A percentile compares a stretch with the other conserved stretches of the same genome.
Conservation (phyloP, 441 rosid genomes). For the Erodium texanum region DNA sequence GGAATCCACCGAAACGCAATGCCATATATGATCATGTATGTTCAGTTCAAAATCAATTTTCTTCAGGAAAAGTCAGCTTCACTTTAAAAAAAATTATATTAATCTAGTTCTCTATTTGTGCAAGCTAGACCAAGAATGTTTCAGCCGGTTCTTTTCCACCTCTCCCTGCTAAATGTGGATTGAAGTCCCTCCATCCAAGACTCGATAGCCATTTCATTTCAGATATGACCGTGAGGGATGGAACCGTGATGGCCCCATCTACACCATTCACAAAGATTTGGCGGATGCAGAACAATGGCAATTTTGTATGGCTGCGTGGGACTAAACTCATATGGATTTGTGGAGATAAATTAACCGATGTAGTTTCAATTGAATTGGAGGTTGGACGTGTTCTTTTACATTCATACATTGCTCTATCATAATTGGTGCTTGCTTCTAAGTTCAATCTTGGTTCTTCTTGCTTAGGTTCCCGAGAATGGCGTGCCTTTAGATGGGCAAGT, state of each 20-base stretch:
- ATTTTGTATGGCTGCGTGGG: conserved; percentile 54
- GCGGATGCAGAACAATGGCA: conserved; percentile 80
- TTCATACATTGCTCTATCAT: neutral
- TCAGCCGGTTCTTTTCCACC: conserved; percentile 18
- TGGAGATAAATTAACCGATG: conserved; percentile 51
- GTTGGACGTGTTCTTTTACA: conserved; percentile 22
- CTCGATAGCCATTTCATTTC: conserved; percentile 66
- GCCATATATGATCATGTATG: conserved; percentile 32
- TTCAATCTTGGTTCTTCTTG: no score
- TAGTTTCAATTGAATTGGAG: conserved; percentile 42
- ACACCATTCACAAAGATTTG: conserved; percentile 79
- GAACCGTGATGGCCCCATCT: conserved; percentile 64
- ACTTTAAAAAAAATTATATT: neutral
- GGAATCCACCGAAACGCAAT: conserved; percentile 26
- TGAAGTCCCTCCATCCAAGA: conserved; percentile 35
- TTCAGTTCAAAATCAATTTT: conserved; percentile 9
- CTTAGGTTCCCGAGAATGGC: conserved; percentile 65
- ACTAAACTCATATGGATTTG: conserved; percentile 63
- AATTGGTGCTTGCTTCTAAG: neutral
- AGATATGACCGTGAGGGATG: conserved; percentile 81
- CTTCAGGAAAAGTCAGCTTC: neutral
- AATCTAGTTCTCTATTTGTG: neutral
- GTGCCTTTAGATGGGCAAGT: conserved; percentile 54
- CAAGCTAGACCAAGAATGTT: conserved; percentile 20
- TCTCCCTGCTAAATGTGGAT: conserved; percentile 17